Evolutionary conservation across 306 rosid species (phyloP), one percentile per base, ranked within the genome.

Genomic region (Geum urbanum): DNA sequence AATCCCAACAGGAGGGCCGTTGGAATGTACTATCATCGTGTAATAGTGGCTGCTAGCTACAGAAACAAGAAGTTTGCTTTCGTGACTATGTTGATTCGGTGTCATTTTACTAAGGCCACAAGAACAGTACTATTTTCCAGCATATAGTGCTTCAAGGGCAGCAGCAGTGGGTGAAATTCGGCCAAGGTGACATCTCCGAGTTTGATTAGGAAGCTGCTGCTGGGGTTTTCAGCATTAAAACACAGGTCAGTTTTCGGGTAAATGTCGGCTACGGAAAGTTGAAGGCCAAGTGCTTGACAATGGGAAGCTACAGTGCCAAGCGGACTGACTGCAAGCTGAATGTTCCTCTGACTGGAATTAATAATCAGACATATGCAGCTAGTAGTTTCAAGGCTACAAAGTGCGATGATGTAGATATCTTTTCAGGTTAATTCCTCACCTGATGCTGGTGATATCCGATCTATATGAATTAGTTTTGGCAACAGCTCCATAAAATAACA

Each of bases 71-170:
- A 84, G 62, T 73, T 88, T 46, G 61, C 46, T 13, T 50, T 80
- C 0, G 11, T 18, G 4, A 8, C 1, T 2, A 49, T 79, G 48
- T 32, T 0, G 11, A 58, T 39, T 9, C 69, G 9, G 59, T 60
- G 0, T 83, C 83, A 0, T 86, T 86, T 72, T 82, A 86, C 61
- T 86, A 78, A 69, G 88, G 88, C 4, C 88, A 84, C 67, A 86
- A 86, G 84, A 82, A 37, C 9, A 86, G 88, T 0, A 66, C 63
- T 7, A 5, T 9, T 8, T 22, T 87, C 54, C 66, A 5, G 15
- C 72, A 32, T 24, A 20, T 77, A 1, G 64, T 11, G 4, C 74
- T 87, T 41, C 16, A 72, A 52, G 70, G 63, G 60, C 15, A 22
- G 22, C 62, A 62, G 1, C 61, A 73, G 44, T 7, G 14, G 53